Evolutionary conservation across 2,329 filamentous ascomycete species (phyloP), one percentile per base, ranked within the genome.

Genomic region (Cercospora zeina): DNA sequence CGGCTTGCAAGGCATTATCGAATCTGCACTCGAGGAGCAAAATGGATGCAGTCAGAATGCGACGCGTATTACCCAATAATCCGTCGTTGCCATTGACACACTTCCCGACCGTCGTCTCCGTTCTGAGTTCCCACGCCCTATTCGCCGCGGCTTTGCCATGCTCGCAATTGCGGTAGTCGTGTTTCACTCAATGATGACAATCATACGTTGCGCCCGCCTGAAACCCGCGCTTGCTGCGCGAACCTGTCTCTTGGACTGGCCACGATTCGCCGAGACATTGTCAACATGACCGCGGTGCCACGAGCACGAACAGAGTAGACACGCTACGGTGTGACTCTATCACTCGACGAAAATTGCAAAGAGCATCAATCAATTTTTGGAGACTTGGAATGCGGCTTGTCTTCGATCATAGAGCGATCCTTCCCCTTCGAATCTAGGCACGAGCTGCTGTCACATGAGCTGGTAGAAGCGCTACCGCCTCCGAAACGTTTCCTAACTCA

Each of bases 171-270:
- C 19, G 24, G 14, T 19, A 49, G 21, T 14, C n/a, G 11, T 49
- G 42, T 49, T 49, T 19, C 24, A 27, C 42, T 27, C 42, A 49
- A 7, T 2, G 21, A 27, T 49, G 54, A 30, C 37, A 13, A 56
- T 39, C 19, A 11, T 30, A 42, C 19, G 39, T 58, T 8, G 30
- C 21, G 30, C 54, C 30, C 27, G 55, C 21, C 30, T 37, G 19
- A 58, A 50, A 50, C 55, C 33, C 7, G 39, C 31, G 27, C 24
- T 51, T 36, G 56, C 59, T 57, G 61, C 61, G 37, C 33, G 42
- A 49, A 47, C 14, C 61, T 57, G 61, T 34, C 7, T 36, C 54
- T 51, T 56, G 27, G 51, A 60, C 57, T 57, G 55, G 61, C 27
- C 56, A 33, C 21, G 30, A 54, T 33, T 56, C 55, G 55, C 49